Conservation (phyloP, 352 stramenopile genomes). For the Phytopythium cucurbitacearum region DNA sequence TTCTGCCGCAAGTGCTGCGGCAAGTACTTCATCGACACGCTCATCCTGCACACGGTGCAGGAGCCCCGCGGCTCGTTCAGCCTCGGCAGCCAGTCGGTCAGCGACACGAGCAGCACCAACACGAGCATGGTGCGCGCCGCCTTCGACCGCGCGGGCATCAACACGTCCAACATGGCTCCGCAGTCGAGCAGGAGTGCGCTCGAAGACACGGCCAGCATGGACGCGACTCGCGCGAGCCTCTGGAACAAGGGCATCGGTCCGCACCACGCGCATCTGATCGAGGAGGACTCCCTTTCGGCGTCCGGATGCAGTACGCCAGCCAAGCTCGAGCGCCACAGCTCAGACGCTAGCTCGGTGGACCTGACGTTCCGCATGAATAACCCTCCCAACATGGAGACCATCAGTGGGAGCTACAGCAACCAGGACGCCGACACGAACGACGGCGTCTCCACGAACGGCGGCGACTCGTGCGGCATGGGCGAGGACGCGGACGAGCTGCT, state of each 20-base stretch:
- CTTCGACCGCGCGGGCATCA: slow-evolving; percentile 8
- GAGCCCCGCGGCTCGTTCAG: too few species aligned
- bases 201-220: too few species aligned
- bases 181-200: slow-evolving; percentile 6
- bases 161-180: slow-evolving; percentile 8
- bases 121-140: too few species aligned
- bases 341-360: slow-evolving; percentile 21
- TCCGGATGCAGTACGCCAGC: slow-evolving; percentile 15
- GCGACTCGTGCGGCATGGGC: slow-evolving; percentile 14
- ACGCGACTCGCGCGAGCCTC: slow-evolving; percentile 14
- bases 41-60: slow-evolving; percentile 72
- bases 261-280: not conserved
- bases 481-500: slow-evolving; percentile 51
- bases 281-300: slow-evolving; percentile 14
- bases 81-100: too few species aligned
- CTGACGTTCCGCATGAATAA: slow-evolving; percentile 10
- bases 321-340: slow-evolving; percentile 13
- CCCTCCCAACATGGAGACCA: slow-evolving; percentile 8
- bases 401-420: slow-evolving; percentile 16
- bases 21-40: slow-evolving; percentile 71
- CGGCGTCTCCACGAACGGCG: slow-evolving; percentile 21
- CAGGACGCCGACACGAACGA: slow-evolving; percentile 2
- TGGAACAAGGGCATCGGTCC: slow-evolving; percentile 9
- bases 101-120: too few species aligned
- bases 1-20: slow-evolving; percentile 75